These are phyloP conservation scores for Solanum microdontum DNA, from an alignment of 257 asterid species.

Conservation along the genomic window DNA sequence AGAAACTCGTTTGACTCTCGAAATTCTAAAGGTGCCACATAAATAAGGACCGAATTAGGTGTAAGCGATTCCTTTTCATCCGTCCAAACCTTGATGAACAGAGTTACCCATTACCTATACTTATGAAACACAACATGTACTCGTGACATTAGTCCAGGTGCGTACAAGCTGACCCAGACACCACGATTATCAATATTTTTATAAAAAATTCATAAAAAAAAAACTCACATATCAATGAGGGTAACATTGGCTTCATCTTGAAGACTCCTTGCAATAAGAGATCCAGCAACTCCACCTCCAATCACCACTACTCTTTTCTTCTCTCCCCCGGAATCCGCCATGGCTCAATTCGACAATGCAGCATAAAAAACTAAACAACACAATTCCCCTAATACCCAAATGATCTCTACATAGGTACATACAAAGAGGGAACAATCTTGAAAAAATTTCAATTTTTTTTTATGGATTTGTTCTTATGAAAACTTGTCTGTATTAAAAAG, in stretches of 20 bases:
- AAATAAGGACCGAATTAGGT: too few species aligned
- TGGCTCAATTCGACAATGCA: neutral
- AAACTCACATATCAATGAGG: constrained; percentile 7
- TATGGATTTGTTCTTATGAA: neutral
- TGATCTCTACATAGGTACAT: neutral
- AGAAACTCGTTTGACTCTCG: too few species aligned
- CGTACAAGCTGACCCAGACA: neutral
- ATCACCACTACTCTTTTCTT: constrained; percentile 6
- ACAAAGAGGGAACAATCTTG: neutral
- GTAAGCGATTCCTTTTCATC: neutral
- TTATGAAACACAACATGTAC: neutral
- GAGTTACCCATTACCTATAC: neutral
- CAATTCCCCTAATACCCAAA: neutral
- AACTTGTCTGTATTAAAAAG: neutral
- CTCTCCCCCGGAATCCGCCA: neutral
- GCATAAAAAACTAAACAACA: neutral
- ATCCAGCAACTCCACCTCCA: constrained; percentile 16
- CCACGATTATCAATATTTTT: too few species aligned
- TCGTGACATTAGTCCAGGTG: neutral
- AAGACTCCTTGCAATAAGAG: constrained; percentile 7
- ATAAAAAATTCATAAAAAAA: neutral
- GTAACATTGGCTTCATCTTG: constrained; percentile 3
- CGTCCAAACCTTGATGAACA: neutral
- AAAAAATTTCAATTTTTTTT: neutral
- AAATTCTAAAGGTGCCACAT: too few species aligned